Evolutionary conservation across 2,329 filamentous ascomycete species (phyloP).

Genomic region (Ceratocystiopsis minuta): DNA sequence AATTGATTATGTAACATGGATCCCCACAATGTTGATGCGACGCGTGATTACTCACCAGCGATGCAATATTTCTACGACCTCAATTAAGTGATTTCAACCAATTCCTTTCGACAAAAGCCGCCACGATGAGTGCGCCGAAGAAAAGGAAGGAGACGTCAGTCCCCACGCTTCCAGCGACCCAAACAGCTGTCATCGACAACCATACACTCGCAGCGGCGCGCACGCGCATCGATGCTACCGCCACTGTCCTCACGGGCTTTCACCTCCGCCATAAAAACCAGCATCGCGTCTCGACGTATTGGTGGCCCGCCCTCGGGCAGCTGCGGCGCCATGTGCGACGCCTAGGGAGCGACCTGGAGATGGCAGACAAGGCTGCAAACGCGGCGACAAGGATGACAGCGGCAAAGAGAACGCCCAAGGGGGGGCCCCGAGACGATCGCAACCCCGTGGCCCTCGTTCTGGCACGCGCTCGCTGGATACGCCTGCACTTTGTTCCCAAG

Average conservation of each 20-base stretch:
- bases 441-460: slow-evolving; percentile 1
- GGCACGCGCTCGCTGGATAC: slow-evolving; percentile 21
- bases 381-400: slow-evolving; percentile 17
- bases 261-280: slow-evolving; percentile 83
- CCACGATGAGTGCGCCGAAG: too few relatives aligned
- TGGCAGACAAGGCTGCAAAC: neutral
- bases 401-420: slow-evolving; percentile 5
- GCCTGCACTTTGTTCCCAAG: slow-evolving; percentile 20
- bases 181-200: too few relatives aligned
- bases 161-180: too few relatives aligned
- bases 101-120: too few relatives aligned
- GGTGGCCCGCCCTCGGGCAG: slow-evolving; percentile 59
- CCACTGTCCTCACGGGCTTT: slow-evolving; percentile 49
- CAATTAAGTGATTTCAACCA: too few relatives aligned
- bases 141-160: too few relatives aligned
- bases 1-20: too few relatives aligned
- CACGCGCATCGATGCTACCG: slow-evolving; percentile 19
- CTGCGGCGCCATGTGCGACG: slow-evolving; percentile 48
- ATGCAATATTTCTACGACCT: too few relatives aligned
- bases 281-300: slow-evolving; percentile 52
- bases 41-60: too few relatives aligned
- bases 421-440: too few relatives aligned
- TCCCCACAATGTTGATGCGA: too few relatives aligned
- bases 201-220: too few relatives aligned
- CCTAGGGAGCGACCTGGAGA: slow-evolving; percentile 25